Base-by-base conservation (phyloP, 1,284 basidiomycete genomes). In the Cryptococcus neoformans region DNA sequence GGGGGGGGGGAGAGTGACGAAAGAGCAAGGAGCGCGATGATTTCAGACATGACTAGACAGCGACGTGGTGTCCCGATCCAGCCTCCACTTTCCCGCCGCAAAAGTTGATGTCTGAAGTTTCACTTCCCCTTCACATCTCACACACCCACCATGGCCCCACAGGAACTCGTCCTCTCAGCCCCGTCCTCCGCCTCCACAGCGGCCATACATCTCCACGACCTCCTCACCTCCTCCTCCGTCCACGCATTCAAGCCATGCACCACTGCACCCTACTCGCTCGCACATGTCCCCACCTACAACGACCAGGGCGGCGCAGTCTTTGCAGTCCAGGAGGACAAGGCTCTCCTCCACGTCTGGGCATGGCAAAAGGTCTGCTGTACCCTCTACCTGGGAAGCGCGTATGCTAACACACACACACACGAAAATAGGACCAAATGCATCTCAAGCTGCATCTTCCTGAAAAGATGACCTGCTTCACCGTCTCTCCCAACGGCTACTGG, bases 391-490 rank as follows among this genome's bases (percentile, higher is more conserved):
- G n/a, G n/a, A n/a, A n/a, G n/a, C n/a, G n/a, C n/a, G n/a, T 80
- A 17, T 28, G 64, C 50, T 36, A 2, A 8, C 21, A 21, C 21
- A n/a, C n/a, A 9, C n/a, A 12, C 40, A 36, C 28, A 40, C 12
- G 40, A 28, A 7, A 21, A 10, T 54, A 94, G 92, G 92, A 95
- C 73, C 92, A 94, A 82, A 81, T 92, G 49, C 83, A 86, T 49
- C 77, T 89, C 51, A 92, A 93, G 74, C 84, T 95, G 46, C 87
- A 97, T 14, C 81, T 97, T 0, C 92, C 95, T 0, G 92, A 97
- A 74, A 90, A 89, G 69, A 79, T 97, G 50, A 83, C 85, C 10
- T 91, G 89, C 66, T 82, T 97, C 44, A 81, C 88, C 2, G 73
- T 90, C 5, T 90, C 93, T 70, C 82, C 82, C 3, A 81, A 80